These are phyloP conservation scores for Hirschioporus abietinus DNA, from an alignment of 768 basidiomycete genomes.

Conservation along the genomic window DNA sequence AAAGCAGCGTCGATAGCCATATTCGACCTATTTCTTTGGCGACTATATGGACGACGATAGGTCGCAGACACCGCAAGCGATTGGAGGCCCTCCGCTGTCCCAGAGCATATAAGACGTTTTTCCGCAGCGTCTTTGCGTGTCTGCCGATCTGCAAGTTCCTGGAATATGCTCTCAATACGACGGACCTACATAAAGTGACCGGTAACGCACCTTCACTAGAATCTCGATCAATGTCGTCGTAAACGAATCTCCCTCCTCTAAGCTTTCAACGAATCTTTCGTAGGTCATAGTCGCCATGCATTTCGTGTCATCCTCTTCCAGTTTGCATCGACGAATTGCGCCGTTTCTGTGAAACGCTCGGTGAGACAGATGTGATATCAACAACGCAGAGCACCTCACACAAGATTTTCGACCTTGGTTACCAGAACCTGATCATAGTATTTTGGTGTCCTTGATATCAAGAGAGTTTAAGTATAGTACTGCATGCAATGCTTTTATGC, in stretches of 20 bases:
- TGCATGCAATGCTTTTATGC: background rate
- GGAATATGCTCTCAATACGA: conserved; percentile 11
- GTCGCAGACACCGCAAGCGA: conserved; percentile 43
- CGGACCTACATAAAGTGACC: background rate
- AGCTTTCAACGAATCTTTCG: conserved; percentile 68
- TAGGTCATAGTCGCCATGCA: conserved; percentile 61
- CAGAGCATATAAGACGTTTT: conserved; percentile 57
- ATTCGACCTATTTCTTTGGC: background rate
- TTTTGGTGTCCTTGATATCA: conserved; percentile 53
- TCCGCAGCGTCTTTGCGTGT: conserved; percentile 48
- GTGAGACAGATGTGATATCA: conserved; percentile 2
- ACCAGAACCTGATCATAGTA: conserved; percentile 70
- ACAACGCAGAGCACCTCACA: conserved; percentile 45
- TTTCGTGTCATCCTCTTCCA: conserved; percentile 40
- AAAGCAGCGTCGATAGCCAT: background rate
- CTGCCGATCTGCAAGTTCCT: conserved; percentile 78
- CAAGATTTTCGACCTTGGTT: conserved; percentile 69
- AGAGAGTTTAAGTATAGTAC: background rate
- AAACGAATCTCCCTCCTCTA: conserved; percentile 77
- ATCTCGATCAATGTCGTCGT: conserved; percentile 71
- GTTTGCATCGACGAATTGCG: conserved; percentile 60
- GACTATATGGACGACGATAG: background rate
- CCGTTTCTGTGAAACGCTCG: conserved; percentile 28
- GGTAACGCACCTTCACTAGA: conserved; percentile 58
- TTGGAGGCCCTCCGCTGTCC: conserved; percentile 59